These are phyloP conservation scores for Lotmaria passim DNA, from an alignment of 208 protist genomes.

Conservation along the genomic window DNA sequence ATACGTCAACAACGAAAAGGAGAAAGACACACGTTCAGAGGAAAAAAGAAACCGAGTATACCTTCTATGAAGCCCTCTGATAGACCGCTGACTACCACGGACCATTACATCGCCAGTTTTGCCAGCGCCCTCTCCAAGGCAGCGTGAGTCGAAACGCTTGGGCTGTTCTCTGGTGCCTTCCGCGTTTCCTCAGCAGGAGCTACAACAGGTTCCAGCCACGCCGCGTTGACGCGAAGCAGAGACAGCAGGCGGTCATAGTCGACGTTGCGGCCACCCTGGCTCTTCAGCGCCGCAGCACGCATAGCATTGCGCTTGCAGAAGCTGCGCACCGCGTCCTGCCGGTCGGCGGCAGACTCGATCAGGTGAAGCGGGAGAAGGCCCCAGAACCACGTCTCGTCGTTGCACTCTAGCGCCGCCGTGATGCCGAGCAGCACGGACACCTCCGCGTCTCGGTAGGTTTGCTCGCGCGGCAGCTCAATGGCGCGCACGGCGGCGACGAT, in stretches of 20 bases:
- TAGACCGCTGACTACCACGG: no score
- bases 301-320: constrained; percentile 82
- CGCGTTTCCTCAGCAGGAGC: constrained; percentile 33
- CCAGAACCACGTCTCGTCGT: constrained; percentile 82
- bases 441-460: constrained; percentile 72
- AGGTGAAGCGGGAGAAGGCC: constrained; percentile 82
- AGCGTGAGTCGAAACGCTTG: constrained; percentile 72
- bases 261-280: constrained; percentile 7
- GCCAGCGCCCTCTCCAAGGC: constrained; percentile 63
- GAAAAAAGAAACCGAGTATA: background rate
- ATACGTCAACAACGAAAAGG: background rate
- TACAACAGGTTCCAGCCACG: constrained; percentile 48
- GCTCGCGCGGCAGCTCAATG: constrained; percentile 47
- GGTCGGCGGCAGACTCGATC: constrained; percentile 50
- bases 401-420: constrained; percentile 69
- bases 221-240: constrained; percentile 46
- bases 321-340: constrained; percentile 57
- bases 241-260: constrained; percentile 52
- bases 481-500: constrained; percentile 65
- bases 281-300: constrained; percentile 39
- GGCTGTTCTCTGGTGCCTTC: constrained; percentile 47
- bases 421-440: constrained; percentile 70
- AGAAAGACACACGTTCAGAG: background rate
- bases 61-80: no score
- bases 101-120: constrained; percentile 33